Evolutionary conservation across 768 basidiomycete genomes (phyloP), one percentile per base, ranked within the genome.

Genomic region (Mycena amicta): DNA sequence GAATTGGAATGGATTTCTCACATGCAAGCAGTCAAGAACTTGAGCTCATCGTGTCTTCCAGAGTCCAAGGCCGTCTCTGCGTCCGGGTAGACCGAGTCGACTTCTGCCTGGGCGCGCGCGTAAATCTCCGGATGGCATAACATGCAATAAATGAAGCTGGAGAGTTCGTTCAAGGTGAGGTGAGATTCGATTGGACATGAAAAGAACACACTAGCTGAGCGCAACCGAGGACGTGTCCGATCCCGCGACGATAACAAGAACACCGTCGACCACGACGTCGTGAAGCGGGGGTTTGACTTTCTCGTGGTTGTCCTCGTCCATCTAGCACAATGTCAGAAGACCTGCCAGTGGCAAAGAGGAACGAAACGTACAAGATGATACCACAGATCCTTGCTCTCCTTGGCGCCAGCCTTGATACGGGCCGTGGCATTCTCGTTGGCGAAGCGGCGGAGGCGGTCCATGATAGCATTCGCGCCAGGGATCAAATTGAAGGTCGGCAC

Each of bases 311-410:
- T 72, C 75, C 58, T 79, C 78, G 43, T 79, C 74, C 29, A 74
- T 77, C 76, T 77, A 29, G 27, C 6, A 3, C 16, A 5, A 1
- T 37, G 43, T 23, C 40, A 53, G 18, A 31, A 49, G 3, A 27
- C 20, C 27, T 11, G 54, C n/a, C 28, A 4, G 8, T 37, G 53
- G 15, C 40, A 6, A 13, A 12, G 25, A 52, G 22, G 22, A 13
- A 8, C 6, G 23, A 13, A 16, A 66, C 67, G 6, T 57, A 77
- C 78, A 23, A 79, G 57, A 65, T 79, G 65, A 53, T 76, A 69
- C 61, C 75, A 79, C 8, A 80, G 76, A 52, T 80, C 81, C 80
- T 23, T 81, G 75, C 3, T 78, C 67, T 46, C 80, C 68, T 45
- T 79, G 74, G 20, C 15, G 2, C 50, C 46, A 18, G 51, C 37